Evolutionary conservation across 352 stramenopile species (phyloP), one percentile per base, ranked within the genome.

Genomic region (Globisporangium alternatum): DNA sequence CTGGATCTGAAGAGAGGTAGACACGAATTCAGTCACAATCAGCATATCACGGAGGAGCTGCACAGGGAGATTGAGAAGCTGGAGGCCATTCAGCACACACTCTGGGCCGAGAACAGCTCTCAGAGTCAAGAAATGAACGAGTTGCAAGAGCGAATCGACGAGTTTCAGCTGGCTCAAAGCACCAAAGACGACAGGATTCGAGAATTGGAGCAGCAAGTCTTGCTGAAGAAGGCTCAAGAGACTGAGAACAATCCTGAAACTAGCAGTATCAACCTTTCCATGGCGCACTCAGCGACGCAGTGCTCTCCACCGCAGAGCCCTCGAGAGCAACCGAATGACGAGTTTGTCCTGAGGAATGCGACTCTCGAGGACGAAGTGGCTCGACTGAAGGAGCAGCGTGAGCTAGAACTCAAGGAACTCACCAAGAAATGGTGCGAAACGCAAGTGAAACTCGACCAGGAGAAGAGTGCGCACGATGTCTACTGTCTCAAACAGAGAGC

Each of bases 11-110:
- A 66, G 8, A 69, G 68, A 30, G 47, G 60, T 5, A 62, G 56
- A 13, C 56, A 77, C 28, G 68, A 77, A 41, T 60, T 41, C 7
- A 43, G 60, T 5, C 44, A 67, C 15, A 52, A 54, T 0, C 62
- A 68, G 64, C 58, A 56, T 45, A 55, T 35, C 6, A 61, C 44
- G 1, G 44, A 57, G 25, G 71, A 77, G 35, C 64, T 77, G 51
- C 64, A 62, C 13, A 56, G 72, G 17, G 71, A 81, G 9, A 56
- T 79, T 2, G 58, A 66, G 22, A 72, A 74, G 25, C 45, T 78
- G 28, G 68, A 77, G 54, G 48, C 60, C n/a, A 65, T 65, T 31
- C 66, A 71, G 47, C 65, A 83, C 22, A 60, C 44, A 25, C 30
- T 74, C 31, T 81, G 70, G 71, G 56, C 66, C 21, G 75, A 86